Conservation (phyloP, 805 yeast species). For the Saccharomycopsis lassenensis region DNA sequence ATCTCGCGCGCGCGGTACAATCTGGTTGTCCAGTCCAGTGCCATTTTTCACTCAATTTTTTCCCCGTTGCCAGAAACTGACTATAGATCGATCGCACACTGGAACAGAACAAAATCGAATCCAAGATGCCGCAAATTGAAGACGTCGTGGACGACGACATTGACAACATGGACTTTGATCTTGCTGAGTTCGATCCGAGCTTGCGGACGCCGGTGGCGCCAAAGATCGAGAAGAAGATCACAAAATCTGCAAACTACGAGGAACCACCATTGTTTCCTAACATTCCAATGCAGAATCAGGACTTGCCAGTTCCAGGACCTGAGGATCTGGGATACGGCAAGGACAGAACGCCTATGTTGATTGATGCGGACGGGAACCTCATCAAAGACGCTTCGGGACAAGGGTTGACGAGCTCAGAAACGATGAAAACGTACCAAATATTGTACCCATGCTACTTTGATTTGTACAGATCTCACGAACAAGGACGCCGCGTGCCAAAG, state of each 20-base stretch:
- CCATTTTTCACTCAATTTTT: neutral
- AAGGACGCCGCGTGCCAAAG: conserved; percentile 73
- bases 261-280: conserved; percentile 25
- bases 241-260: conserved; percentile 47
- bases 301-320: no score
- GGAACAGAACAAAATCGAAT: conserved; percentile 15
- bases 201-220: conserved; percentile 66
- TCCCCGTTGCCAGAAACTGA: neutral
- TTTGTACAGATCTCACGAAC: conserved; percentile 53
- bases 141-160: conserved; percentile 71
- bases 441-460: conserved; percentile 93
- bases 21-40: neutral
- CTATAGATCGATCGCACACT: neutral
- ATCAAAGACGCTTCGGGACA: conserved; percentile 23
- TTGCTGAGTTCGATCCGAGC: conserved; percentile 77
- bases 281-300: conserved; percentile 7
- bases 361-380: conserved; percentile 14
- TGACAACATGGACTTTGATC: conserved; percentile 88
- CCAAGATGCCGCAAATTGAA: conserved; percentile 55
- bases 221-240: conserved; percentile 46
- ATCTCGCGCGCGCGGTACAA: no score
- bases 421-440: conserved; percentile 58
- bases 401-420: conserved; percentile 48
- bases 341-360: conserved; percentile 16
- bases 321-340: conserved; percentile 14